A percentile compares a stretch with the other conserved stretches of the same genome.
Evolutionary conservation across 1,284 basidiomycete species (phyloP).

Genomic region (Ceratobasidium sp.): DNA sequence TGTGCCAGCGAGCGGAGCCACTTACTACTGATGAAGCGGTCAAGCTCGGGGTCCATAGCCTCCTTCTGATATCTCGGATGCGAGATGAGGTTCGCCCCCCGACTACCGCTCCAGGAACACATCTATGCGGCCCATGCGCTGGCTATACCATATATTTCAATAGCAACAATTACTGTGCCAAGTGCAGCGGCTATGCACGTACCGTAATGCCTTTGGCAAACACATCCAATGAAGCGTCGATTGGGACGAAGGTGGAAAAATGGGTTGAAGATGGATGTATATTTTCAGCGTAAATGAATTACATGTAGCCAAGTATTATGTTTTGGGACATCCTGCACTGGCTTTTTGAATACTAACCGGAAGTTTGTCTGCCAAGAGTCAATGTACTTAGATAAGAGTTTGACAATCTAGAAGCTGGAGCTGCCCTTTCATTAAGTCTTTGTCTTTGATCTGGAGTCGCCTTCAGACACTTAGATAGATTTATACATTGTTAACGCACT

Average conservation of each 20-base stretch:
- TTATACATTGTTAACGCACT: no score
- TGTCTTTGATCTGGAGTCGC: no score
- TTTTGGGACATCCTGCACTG: no score
- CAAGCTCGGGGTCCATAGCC: conserved; percentile 29
- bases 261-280: no score
- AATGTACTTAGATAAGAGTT: no score
- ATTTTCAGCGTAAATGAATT: no score
- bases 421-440: no score
- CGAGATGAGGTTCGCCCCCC: conserved; percentile 19
- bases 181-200: background rate
- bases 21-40: conserved; percentile 40
- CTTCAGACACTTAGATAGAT: no score
- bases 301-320: no score
- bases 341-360: no score
- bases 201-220: background rate
- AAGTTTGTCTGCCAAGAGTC: no score
- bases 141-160: background rate
- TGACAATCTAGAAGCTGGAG: no score
- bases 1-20: conserved; percentile 31
- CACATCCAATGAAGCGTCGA: background rate
- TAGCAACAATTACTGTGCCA: background rate
- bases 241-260: conserved; percentile 4
- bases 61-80: conserved; percentile 31
- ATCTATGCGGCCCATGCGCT: conserved; percentile 3
- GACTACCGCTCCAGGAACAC: background rate